Evolutionary conservation across 495 filamentous ascomycete genomes (phyloP).

Genomic region (Lichenothelia convexa): DNA sequence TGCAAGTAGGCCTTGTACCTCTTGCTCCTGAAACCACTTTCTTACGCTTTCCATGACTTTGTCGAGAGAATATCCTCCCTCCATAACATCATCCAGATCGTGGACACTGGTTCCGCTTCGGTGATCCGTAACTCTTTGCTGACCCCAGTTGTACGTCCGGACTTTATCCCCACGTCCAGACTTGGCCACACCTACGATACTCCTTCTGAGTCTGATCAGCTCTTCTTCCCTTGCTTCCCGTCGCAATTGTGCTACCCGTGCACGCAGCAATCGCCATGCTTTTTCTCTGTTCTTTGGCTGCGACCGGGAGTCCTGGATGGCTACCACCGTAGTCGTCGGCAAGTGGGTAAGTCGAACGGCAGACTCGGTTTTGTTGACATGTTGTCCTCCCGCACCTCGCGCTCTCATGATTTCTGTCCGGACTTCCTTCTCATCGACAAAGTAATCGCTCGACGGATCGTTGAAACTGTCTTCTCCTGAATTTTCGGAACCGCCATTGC

Average conservation of each 20-base stretch:
- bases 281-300: slow-evolving; percentile 73
- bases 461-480: slow-evolving; percentile 40
- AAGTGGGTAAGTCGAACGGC: slow-evolving; percentile 86
- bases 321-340: slow-evolving; percentile 67
- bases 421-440: slow-evolving; percentile 74
- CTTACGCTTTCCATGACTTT: slow-evolving; percentile 66
- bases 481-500: slow-evolving; percentile 25
- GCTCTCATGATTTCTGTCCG: slow-evolving; percentile 79
- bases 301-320: slow-evolving; percentile 84
- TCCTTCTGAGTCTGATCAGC: slow-evolving; percentile 48
- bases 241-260: slow-evolving; percentile 60
- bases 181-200: slow-evolving; percentile 54
- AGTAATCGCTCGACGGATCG: slow-evolving; percentile 78
- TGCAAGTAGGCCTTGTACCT: slow-evolving; percentile 48
- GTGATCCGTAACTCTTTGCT: slow-evolving; percentile 90
- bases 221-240: slow-evolving; percentile 77
- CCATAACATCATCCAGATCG: slow-evolving; percentile 64
- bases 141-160: slow-evolving; percentile 85
- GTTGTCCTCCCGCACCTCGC: slow-evolving; percentile 81
- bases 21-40: slow-evolving; percentile 57
- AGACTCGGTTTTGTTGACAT: slow-evolving; percentile 96
- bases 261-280: slow-evolving; percentile 71
- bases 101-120: slow-evolving; percentile 65
- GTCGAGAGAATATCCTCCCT: slow-evolving; percentile 35
- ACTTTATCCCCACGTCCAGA: slow-evolving; percentile 87